Evolutionary conservation across 495 filamentous ascomycete genomes (phyloP).

Genomic region (Chlorociboria aeruginascens): DNA sequence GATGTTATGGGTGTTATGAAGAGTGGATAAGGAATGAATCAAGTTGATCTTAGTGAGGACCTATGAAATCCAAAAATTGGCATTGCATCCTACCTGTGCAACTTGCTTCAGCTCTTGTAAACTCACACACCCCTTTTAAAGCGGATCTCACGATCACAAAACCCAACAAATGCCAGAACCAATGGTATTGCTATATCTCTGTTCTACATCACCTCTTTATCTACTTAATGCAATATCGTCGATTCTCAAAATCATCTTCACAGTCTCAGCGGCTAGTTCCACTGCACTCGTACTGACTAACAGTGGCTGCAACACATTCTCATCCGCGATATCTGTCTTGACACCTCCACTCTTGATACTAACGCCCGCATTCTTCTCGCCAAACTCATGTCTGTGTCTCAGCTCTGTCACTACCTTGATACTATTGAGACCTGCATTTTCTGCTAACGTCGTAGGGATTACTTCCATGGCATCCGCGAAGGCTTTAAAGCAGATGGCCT

Average conservation of each 20-base stretch:
- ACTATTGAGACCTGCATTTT: slow-evolving; percentile 93
- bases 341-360: slow-evolving; percentile 96
- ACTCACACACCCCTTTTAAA: no score
- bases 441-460: slow-evolving; percentile 89
- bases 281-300: slow-evolving; percentile 95
- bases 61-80: no score
- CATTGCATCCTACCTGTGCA: no score
- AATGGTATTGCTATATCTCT: no score
- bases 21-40: no score
- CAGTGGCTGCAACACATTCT: slow-evolving; percentile 94
- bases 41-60: no score
- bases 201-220: no score
- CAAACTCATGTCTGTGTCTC: slow-evolving; percentile 83
- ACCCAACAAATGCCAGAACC: no score
- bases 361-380: slow-evolving; percentile 90
- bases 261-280: slow-evolving; percentile 91
- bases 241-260: slow-evolving; percentile 62
- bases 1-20: no score
- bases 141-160: no score
- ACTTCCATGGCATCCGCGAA: slow-evolving; percentile 98
- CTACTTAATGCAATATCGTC: background rate
- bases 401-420: slow-evolving; percentile 99
- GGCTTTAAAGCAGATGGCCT: slow-evolving; percentile 96
- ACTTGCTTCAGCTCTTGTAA: no score
- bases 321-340: slow-evolving; percentile 86